Percentiles rank a stretch among this genome's conserved stretches.
These are phyloP conservation scores for Sclerotinia borealis DNA, from an alignment of 2,329 filamentous ascomycete species.

Conservation along the genomic window DNA sequence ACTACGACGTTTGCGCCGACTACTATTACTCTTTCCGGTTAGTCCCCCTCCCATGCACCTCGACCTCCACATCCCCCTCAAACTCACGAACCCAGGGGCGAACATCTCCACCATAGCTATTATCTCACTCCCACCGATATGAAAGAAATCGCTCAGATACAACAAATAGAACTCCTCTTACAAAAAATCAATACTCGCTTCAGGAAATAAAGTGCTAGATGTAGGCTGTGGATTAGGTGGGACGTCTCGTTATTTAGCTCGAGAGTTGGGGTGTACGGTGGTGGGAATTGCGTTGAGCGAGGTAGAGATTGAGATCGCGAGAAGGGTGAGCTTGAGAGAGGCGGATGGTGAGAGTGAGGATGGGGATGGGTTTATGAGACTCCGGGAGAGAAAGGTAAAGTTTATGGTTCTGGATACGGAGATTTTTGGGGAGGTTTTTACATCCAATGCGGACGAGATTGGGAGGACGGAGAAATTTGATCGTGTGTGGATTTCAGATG, in stretches of 20 bases:
- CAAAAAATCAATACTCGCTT: slow-evolving; percentile 39
- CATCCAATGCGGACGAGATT: too few relatives aligned
- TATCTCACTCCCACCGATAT: slow-evolving; percentile 47
- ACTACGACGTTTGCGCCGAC: slow-evolving; percentile 56
- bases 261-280: too few relatives aligned
- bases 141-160: slow-evolving; percentile 53
- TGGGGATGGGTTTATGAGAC: slow-evolving; percentile 32
- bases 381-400: slow-evolving; percentile 38
- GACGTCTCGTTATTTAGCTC: too few relatives aligned
- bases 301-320: slow-evolving; percentile 53
- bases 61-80: not conserved
- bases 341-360: slow-evolving; percentile 22
- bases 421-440: slow-evolving; percentile 51
- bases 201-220: slow-evolving; percentile 44
- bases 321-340: slow-evolving; percentile 39
- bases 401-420: slow-evolving; percentile 57
- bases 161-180: slow-evolving; percentile 51
- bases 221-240: slow-evolving; percentile 57
- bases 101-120: slow-evolving; percentile 59
- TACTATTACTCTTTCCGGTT: slow-evolving; percentile 58
- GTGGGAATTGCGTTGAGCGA: slow-evolving; percentile 56
- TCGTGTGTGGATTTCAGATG: slow-evolving; percentile 56
- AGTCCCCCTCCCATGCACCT: slow-evolving; percentile 3
- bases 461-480: slow-evolving; percentile 40
- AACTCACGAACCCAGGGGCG: slow-evolving; percentile 40